A percentile compares a stretch with the other conserved stretches of the same genome.
Evolutionary conservation across 106 monocot genomes (phyloP).

Genomic region (Dendrobium nobile): DNA sequence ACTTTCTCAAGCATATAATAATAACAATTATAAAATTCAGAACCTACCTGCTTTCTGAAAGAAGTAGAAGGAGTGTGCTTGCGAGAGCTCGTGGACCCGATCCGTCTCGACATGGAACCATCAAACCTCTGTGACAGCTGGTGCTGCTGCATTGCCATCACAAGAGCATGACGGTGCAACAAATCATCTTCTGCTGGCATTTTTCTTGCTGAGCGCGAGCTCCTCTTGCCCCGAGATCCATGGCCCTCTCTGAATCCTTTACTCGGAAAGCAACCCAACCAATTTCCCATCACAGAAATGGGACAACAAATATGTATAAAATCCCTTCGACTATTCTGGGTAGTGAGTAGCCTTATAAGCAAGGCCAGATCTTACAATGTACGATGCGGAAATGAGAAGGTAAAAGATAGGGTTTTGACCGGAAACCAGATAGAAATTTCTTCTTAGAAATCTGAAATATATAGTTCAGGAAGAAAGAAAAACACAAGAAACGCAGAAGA

Average conservation of each 20-base stretch:
- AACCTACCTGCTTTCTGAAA: conserved; percentile 7
- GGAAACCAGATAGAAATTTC: too few relatives aligned
- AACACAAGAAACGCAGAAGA: too few relatives aligned
- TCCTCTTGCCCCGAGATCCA: conserved; percentile 13
- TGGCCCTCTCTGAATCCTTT: background rate
- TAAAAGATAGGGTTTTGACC: too few relatives aligned
- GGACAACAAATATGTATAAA: too few relatives aligned
- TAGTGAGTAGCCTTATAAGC: too few relatives aligned
- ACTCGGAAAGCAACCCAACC: conserved; percentile 8
- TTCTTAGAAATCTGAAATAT: too few relatives aligned
- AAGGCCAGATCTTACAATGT: too few relatives aligned
- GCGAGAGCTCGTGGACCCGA: conserved; percentile 8
- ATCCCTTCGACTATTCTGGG: too few relatives aligned
- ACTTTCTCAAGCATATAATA: background rate
- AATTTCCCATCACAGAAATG: conserved; percentile 10
- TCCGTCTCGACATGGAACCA: conserved; percentile 11
- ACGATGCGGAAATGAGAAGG: too few relatives aligned
- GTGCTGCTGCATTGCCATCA: conserved; percentile 20
- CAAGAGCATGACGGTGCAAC: conserved; percentile 17
- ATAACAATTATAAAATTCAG: background rate
- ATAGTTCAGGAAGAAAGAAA: too few relatives aligned
- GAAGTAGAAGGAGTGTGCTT: background rate
- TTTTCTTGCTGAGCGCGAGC: conserved; percentile 12
- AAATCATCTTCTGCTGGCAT: conserved; percentile 16
- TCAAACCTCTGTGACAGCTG: conserved; percentile 19